Percentiles rank a stretch among this genome's conserved stretches.
phyloP scores from a whole-genome alignment of 371 early-diverging fungal species.

The Mucor piriformis region DNA sequence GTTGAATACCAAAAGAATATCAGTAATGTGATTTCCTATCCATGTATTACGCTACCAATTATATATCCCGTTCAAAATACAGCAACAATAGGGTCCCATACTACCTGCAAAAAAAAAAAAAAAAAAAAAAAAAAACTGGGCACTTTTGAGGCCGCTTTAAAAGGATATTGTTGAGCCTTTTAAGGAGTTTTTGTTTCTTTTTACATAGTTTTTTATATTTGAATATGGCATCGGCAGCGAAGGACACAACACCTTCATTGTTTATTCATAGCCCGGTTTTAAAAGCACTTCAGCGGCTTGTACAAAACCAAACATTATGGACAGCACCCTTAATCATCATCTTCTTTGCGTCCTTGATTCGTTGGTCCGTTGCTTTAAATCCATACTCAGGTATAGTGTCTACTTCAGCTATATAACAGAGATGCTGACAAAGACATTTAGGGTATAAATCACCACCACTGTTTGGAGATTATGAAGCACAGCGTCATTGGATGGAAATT shows the following conservation, averaged over 20 bases:
- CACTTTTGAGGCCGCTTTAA: too few relatives aligned
- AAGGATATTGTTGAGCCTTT: too few relatives aligned
- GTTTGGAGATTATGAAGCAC: conserved; percentile 97
- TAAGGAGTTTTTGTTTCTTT: conserved; percentile 1
- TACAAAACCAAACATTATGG: conserved; percentile 42
- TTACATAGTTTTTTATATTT: background rate
- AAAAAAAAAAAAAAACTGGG: too few relatives aligned
- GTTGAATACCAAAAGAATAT: too few relatives aligned
- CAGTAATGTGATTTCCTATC: too few relatives aligned
- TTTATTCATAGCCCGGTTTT: conserved; percentile 26
- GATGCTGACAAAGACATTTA: conserved; percentile 3
- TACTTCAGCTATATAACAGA: background rate
- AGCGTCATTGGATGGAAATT: conserved; percentile 97
- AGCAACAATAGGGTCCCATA: too few relatives aligned
- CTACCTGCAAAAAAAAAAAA: too few relatives aligned
- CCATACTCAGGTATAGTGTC: conserved; percentile 77
- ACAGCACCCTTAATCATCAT: conserved; percentile 43
- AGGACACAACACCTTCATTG: conserved; percentile 24
- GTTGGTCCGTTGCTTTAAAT: conserved; percentile 73
- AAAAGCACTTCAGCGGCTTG: conserved; percentile 19
- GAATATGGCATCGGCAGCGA: background rate
- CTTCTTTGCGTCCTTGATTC: conserved; percentile 66
- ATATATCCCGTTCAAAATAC: too few relatives aligned
- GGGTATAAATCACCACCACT: conserved; percentile 67
- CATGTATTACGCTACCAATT: too few relatives aligned